Percentiles rank a stretch among this genome's conserved stretches.
Conservation (phyloP, 2,329 filamentous ascomycete species). For the Capronia americana region DNA sequence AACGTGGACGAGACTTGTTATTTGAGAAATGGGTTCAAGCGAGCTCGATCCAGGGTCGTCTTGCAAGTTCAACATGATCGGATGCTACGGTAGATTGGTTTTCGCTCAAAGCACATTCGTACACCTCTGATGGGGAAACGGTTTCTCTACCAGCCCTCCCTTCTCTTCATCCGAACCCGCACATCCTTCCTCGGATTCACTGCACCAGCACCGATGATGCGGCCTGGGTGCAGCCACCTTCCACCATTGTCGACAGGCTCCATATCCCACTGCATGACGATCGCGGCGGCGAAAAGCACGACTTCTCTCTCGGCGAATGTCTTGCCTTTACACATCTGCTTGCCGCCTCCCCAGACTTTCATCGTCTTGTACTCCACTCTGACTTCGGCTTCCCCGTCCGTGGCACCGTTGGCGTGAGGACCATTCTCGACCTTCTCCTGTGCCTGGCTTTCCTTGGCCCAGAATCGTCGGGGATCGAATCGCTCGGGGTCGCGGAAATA, state of each 20-base stretch:
- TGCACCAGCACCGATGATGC: slow-evolving; percentile 56
- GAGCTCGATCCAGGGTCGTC: not conserved
- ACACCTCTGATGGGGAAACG: not conserved
- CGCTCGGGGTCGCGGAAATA: slow-evolving; percentile 46
- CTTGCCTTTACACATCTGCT: slow-evolving; percentile 58
- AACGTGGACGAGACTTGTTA: not conserved
- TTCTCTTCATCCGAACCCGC: slow-evolving; percentile 60
- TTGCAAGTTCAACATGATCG: not conserved
- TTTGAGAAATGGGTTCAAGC: not conserved
- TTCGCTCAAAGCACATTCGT: not conserved
- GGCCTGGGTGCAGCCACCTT: slow-evolving; percentile 59
- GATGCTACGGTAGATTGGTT: not conserved
- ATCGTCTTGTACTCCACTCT: slow-evolving; percentile 52
- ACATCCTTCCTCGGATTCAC: slow-evolving; percentile 60
- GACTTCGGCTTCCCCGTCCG: slow-evolving; percentile 38
- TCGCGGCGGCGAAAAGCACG: slow-evolving; percentile 58
- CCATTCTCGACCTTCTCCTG: slow-evolving; percentile 44
- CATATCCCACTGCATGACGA: slow-evolving; percentile 64
- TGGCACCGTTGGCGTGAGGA: slow-evolving; percentile 44
- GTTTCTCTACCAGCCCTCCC: slow-evolving; percentile 35
- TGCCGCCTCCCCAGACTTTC: slow-evolving; percentile 57
- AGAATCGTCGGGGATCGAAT: slow-evolving; percentile 55
- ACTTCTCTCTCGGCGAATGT: slow-evolving; percentile 59
- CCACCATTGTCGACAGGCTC: slow-evolving; percentile 52
- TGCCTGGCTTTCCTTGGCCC: slow-evolving; percentile 41